Evolutionary conservation across 106 monocot species (phyloP).

Genomic region (Platanthera zijinensis): DNA sequence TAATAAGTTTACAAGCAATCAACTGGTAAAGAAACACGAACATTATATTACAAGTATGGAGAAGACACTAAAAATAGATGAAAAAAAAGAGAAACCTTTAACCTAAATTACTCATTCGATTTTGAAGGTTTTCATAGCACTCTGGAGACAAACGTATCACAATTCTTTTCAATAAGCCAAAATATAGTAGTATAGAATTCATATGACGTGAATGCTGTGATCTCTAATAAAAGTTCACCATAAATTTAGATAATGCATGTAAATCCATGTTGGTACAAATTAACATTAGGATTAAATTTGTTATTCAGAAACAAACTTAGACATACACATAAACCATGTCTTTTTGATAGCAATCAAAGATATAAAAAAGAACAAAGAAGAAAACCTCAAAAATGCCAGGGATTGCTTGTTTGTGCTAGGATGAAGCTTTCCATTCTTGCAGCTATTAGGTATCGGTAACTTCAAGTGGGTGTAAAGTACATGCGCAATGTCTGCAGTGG

Average conservation of each 20-base stretch:
- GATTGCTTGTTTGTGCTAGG: constrained; percentile 90
- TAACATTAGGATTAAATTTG: not conserved
- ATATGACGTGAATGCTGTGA: not conserved
- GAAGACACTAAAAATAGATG: not conserved
- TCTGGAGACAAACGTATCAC: not conserved
- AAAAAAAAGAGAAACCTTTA: not conserved
- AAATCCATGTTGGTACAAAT: not conserved
- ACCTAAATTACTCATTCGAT: not conserved
- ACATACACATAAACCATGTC: not conserved
- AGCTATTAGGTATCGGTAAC: constrained; percentile 60
- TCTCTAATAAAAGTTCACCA: not conserved
- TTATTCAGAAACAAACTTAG: not conserved
- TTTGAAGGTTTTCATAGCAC: not conserved
- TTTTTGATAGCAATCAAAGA: not conserved
- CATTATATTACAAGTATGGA: not conserved
- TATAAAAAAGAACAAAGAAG: not conserved
- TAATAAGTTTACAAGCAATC: not conserved
- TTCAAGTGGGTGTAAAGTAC: constrained; percentile 75
- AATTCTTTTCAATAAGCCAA: not conserved
- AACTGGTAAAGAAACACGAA: not conserved
- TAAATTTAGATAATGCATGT: not conserved
- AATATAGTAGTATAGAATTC: not conserved
- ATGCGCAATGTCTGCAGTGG: constrained; percentile 83
- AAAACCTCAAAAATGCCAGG: constrained; percentile 75
- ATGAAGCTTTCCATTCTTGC: constrained; percentile 79